Evolutionary conservation across 305 asterid genomes (phyloP).

Genomic region (Plantago lanceolata): DNA sequence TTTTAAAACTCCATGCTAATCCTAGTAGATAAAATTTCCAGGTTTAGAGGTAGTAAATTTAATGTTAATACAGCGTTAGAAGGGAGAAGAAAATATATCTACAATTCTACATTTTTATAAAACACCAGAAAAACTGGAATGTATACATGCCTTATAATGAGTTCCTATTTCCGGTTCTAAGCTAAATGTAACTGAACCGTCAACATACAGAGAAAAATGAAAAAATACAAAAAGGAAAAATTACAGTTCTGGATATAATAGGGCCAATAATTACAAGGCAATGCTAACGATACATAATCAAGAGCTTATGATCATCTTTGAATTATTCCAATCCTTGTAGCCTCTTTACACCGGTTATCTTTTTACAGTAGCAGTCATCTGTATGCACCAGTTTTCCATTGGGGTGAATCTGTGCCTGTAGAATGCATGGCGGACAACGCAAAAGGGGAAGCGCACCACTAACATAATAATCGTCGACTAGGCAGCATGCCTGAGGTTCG

Average conservation of each 20-base stretch:
- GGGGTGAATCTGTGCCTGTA: background rate
- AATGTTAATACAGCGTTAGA: background rate
- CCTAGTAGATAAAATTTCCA: no score
- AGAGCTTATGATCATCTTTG: background rate
- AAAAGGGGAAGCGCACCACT: background rate
- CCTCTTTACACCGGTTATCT: background rate
- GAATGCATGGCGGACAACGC: background rate
- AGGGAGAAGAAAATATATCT: background rate
- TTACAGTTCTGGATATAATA: no score
- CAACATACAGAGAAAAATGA: no score
- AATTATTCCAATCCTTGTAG: no score
- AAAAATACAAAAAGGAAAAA: no score
- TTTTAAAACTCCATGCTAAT: no score
- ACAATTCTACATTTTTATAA: background rate
- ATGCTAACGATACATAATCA: background rate
- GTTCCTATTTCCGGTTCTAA: no score
- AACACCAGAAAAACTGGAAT: no score
- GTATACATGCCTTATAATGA: no score
- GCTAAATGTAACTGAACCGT: no score
- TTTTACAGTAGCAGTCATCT: constrained; percentile 1
- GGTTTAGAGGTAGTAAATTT: no score
- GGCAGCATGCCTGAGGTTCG: background rate
- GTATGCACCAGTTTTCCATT: background rate
- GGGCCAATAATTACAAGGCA: background rate
- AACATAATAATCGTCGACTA: no score